Conservation (phyloP, 1,284 basidiomycete species). For the Stygiomarasmius scandens region DNA sequence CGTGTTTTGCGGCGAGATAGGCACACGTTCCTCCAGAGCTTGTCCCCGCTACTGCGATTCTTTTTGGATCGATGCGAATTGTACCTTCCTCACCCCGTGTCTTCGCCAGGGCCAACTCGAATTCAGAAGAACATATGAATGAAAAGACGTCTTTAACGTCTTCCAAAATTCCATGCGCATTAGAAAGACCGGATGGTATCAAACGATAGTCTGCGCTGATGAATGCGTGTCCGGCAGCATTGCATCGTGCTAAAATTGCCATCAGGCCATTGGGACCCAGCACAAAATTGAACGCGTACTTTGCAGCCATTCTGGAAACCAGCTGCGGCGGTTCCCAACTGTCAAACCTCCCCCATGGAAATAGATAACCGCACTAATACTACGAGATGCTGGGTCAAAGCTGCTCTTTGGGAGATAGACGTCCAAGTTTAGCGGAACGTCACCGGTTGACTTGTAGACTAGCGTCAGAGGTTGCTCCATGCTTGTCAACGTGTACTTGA, state of each 20-base stretch:
- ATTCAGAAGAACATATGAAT: slow-evolving; percentile 1
- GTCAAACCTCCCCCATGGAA: slow-evolving; percentile 17
- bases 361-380: slow-evolving; percentile 3
- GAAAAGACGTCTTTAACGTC: slow-evolving; percentile 15
- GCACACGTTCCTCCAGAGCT: slow-evolving; percentile 14
- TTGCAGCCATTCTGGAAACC: slow-evolving; percentile 17
- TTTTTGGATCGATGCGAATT: slow-evolving; percentile 5
- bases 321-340: slow-evolving; percentile 8
- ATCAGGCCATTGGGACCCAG: neutral
- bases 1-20: slow-evolving; percentile 14
- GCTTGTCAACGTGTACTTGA: too few species aligned
- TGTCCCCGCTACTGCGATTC: slow-evolving; percentile 11
- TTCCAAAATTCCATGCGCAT: slow-evolving; percentile 16
- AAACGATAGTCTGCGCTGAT: slow-evolving; percentile 15
- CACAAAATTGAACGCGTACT: slow-evolving; percentile 1
- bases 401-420: neutral
- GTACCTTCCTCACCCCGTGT: neutral
- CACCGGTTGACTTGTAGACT: neutral
- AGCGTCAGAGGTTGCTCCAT: neutral
- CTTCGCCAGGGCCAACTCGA: neutral
- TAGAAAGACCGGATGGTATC: slow-evolving; percentile 13
- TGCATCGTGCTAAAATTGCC: slow-evolving; percentile 10
- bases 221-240: slow-evolving; percentile 13
- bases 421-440: slow-evolving; percentile 4
- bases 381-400: neutral